phyloP scores from a whole-genome alignment of 148 eudicot species.

The Polygonum maritimum region DNA sequence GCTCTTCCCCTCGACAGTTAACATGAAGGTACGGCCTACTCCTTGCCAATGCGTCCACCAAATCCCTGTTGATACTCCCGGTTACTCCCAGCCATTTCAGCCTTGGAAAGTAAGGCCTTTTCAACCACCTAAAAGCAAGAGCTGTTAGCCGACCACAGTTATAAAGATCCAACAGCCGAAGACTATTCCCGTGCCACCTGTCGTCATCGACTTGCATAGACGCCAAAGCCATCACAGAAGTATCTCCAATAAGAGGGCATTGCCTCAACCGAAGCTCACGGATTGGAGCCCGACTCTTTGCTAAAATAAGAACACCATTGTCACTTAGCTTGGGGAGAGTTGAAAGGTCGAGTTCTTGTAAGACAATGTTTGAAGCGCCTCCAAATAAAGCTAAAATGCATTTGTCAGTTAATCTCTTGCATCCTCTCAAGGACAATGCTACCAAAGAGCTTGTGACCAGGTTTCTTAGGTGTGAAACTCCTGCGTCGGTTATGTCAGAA shows the following conservation, averaged over 20 bases:
- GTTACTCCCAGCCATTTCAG: constrained; percentile 86
- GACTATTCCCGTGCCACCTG: constrained; percentile 56
- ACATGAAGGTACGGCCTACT: constrained; percentile 73
- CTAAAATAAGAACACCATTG: constrained; percentile 64
- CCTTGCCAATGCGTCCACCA: constrained; percentile 69
- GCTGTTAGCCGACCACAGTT: constrained; percentile 85
- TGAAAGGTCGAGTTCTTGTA: constrained; percentile 81
- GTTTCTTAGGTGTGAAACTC: constrained; percentile 51
- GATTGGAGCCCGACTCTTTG: constrained; percentile 54
- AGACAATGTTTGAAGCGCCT: constrained; percentile 34
- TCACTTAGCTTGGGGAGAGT: constrained; percentile 79
- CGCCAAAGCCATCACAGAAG: constrained; percentile 83
- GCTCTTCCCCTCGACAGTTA: constrained; percentile 69
- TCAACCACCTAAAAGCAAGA: constrained; percentile 76
- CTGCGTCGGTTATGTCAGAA: constrained; percentile 67
- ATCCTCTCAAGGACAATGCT: constrained; percentile 72
- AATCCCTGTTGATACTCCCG: constrained; percentile 57
- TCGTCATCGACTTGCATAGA: constrained; percentile 76
- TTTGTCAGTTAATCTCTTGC: constrained; percentile 86
- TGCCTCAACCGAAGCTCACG: constrained; percentile 82
- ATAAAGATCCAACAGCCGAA: constrained; percentile 71
- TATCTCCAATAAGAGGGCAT: constrained; percentile 82
- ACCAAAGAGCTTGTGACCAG: constrained; percentile 40
- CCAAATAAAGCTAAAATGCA: constrained; percentile 62
- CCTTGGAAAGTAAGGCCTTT: constrained; percentile 88